Evolutionary conservation across 1,139 yeast genomes (phyloP).

Genomic region (Hansenula sp.): DNA sequence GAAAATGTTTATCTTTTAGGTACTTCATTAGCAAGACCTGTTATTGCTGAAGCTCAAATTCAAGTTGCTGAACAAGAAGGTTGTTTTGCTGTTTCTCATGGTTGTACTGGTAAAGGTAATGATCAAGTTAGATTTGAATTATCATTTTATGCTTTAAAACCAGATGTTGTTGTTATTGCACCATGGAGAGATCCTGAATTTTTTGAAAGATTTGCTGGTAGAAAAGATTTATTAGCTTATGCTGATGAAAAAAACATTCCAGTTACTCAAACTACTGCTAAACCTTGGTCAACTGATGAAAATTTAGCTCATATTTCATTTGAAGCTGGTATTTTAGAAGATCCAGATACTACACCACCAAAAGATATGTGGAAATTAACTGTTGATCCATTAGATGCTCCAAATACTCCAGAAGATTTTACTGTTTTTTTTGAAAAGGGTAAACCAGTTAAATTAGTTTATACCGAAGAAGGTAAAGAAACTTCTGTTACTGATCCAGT

Average conservation of each 20-base stretch:
- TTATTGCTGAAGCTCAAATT: constrained; percentile 96
- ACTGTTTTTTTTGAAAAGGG: constrained; percentile 81
- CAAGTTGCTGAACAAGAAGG: constrained; percentile 95
- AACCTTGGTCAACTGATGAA: constrained; percentile 99
- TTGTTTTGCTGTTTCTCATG: constrained; percentile 97
- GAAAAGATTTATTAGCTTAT: constrained; percentile 90
- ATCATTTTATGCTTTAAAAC: constrained; percentile 94
- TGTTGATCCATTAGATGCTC: constrained; percentile 93
- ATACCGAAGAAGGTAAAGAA: constrained; percentile 52
- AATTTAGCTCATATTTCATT: constrained; percentile 97
- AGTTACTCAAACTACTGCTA: constrained; percentile 94
- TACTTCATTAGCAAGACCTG: constrained; percentile 97
- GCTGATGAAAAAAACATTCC: constrained; percentile 90
- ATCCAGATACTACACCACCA: constrained; percentile 98
- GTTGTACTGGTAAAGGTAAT: constrained; percentile 99
- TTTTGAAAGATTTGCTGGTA: constrained; percentile 95
- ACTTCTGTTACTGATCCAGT: constrained; percentile 74
- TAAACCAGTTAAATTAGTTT: constrained; percentile 74
- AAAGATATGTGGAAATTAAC: constrained; percentile 99
- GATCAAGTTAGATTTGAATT: constrained; percentile 98
- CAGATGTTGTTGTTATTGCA: constrained; percentile 93
- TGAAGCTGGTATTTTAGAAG: constrained; percentile 98
- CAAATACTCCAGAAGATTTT: constrained; percentile 86
- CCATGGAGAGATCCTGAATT: constrained; percentile 99
- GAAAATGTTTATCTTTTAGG: constrained; percentile 96